These are phyloP conservation scores for Epichloe aotearoae DNA, from an alignment of 2,329 filamentous ascomycete species.

Conservation along the genomic window DNA sequence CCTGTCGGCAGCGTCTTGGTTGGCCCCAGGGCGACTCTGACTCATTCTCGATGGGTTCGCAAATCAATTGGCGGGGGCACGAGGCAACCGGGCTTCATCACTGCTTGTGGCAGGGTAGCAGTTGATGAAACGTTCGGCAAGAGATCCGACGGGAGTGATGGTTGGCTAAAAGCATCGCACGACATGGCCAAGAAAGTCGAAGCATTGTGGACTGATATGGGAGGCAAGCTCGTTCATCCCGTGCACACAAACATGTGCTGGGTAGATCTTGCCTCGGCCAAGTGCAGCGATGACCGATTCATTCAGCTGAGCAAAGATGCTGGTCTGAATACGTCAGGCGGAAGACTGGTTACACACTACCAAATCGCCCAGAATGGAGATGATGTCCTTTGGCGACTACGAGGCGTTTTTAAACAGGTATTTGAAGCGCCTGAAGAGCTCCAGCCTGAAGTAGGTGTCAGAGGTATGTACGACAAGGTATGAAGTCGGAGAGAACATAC, in stretches of 20 bases:
- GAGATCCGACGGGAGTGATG: constrained; percentile 28
- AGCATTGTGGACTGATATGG: constrained; percentile 55
- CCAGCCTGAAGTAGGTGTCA: not conserved
- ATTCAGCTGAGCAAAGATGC: constrained; percentile 25
- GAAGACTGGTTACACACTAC: constrained; percentile 35
- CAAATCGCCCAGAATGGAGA: constrained; percentile 50
- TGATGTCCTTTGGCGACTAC: constrained; percentile 44
- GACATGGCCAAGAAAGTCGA: constrained; percentile 49
- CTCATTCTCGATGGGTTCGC: constrained; percentile 32
- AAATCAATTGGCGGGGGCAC: constrained; percentile 67
- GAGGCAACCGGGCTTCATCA: constrained; percentile 58
- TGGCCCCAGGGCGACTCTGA: constrained; percentile 26
- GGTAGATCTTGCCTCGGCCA: constrained; percentile 56
- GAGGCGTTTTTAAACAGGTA: constrained; percentile 36
- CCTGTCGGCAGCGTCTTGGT: constrained; percentile 68
- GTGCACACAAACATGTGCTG: constrained; percentile 91
- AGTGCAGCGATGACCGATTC: constrained; percentile 27
- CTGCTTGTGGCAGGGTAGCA: constrained; percentile 57
- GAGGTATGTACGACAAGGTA: constrained; percentile 2
- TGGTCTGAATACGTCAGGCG: constrained; percentile 28
- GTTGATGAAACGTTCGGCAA: constrained; percentile 36
- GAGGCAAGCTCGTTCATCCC: constrained; percentile 54
- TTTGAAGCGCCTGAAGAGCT: constrained; percentile 11
- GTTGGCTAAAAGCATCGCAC: constrained; percentile 48
- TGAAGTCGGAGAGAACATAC: not conserved